A percentile compares a stretch with the other conserved stretches of the same genome.
These are phyloP conservation scores for Citrullus mucosospermus DNA, from an alignment of 306 rosid genomes.

Conservation along the genomic window DNA sequence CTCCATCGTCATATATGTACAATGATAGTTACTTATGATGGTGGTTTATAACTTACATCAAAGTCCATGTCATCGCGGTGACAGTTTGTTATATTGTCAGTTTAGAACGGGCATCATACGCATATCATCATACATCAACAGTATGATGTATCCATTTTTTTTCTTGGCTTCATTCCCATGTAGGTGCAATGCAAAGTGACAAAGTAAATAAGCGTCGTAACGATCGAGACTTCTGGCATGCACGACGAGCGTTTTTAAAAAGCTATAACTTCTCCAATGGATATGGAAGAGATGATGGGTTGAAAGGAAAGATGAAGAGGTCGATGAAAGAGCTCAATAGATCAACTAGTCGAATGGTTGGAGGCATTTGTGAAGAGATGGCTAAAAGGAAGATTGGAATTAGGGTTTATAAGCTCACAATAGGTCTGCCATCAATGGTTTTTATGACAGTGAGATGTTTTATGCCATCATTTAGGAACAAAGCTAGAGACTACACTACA, in stretches of 20 bases:
- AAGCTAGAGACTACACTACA: background rate
- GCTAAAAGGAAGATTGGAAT: constrained; percentile 19
- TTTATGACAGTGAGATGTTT: constrained; percentile 25
- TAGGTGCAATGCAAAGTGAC: background rate
- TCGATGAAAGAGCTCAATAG: constrained; percentile 22
- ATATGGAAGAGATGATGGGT: constrained; percentile 6
- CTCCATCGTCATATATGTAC: too few species aligned
- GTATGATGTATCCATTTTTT: too few species aligned
- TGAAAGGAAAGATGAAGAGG: constrained; percentile 28
- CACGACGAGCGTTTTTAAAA: constrained; percentile 37
- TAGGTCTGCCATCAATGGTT: constrained; percentile 22
- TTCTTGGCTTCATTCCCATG: background rate
- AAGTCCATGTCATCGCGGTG: too few species aligned
- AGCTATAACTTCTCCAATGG: constrained; percentile 36
- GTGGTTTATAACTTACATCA: too few species aligned
- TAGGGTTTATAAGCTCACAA: constrained; percentile 26
- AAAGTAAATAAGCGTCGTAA: background rate
- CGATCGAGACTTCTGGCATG: constrained; percentile 29
- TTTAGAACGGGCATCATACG: too few species aligned
- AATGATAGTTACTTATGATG: too few species aligned
- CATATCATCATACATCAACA: too few species aligned
- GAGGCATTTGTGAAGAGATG: constrained; percentile 9
- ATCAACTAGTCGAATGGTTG: constrained; percentile 8
- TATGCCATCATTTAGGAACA: constrained; percentile 24
- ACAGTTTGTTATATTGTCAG: too few species aligned